These are phyloP conservation scores for Boletellus sp. DNA, from an alignment of 768 basidiomycete species.

Conservation along the genomic window DNA sequence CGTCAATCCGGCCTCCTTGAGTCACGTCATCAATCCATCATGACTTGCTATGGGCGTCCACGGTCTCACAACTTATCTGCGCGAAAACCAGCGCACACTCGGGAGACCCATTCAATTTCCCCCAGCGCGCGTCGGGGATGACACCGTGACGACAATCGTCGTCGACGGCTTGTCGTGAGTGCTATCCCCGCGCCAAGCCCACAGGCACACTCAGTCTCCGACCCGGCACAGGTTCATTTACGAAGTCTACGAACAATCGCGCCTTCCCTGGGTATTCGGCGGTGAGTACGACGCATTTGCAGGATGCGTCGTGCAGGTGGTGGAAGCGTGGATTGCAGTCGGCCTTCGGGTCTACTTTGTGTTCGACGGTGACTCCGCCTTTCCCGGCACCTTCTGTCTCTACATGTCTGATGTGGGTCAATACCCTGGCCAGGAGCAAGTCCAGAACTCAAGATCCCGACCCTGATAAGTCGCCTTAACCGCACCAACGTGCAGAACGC, in stretches of 20 bases:
- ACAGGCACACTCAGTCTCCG: conserved; percentile 3
- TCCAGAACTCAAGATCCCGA: conserved; percentile 71
- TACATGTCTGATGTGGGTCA: conserved; percentile 10
- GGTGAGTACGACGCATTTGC: conserved; percentile 68
- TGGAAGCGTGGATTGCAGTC: conserved; percentile 64
- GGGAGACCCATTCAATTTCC: conserved; percentile 36
- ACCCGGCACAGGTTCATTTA: conserved; percentile 64
- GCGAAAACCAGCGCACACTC: conserved; percentile 41
- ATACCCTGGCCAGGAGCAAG: conserved; percentile 49
- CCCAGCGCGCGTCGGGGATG: neutral
- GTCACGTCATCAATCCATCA: too few species aligned
- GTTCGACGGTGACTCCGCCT: conserved; percentile 64
- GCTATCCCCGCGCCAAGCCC: neutral
- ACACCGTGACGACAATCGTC: conserved; percentile 47
- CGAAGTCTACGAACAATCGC: conserved; percentile 54
- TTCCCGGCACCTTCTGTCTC: neutral
- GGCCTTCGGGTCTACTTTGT: conserved; percentile 70
- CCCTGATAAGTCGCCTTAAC: conserved; percentile 54
- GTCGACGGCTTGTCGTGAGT: conserved; percentile 90
- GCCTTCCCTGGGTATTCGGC: conserved; percentile 80
- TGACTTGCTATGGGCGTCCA: conserved; percentile 45
- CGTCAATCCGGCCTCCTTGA: neutral
- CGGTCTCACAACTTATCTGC: conserved; percentile 50
- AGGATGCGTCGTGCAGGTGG: conserved; percentile 44
- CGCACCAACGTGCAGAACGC: conserved; percentile 58